These are phyloP conservation scores for Plenodomus biglobosus DNA, from an alignment of 2,329 filamentous ascomycete genomes.

Conservation along the genomic window DNA sequence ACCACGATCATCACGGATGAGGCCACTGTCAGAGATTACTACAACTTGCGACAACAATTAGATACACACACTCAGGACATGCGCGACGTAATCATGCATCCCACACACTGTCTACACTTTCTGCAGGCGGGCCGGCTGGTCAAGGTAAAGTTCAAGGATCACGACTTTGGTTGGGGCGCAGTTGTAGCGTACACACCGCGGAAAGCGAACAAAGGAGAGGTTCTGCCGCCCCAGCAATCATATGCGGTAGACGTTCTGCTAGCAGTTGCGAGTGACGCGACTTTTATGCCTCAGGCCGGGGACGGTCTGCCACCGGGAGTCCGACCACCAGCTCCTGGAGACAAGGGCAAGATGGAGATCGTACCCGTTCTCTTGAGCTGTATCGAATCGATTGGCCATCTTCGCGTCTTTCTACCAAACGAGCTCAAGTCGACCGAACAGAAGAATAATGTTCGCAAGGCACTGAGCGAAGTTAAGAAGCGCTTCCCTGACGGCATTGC, in stretches of 20 bases:
- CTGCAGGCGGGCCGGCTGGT: slow-evolving; percentile 86
- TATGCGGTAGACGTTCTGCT: slow-evolving; percentile 83
- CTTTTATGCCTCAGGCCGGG: slow-evolving; percentile 60
- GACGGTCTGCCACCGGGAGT: slow-evolving; percentile 67
- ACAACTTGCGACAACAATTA: slow-evolving; percentile 82
- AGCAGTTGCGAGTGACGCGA: slow-evolving; percentile 57
- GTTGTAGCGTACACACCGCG: slow-evolving; percentile 73
- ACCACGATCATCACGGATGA: slow-evolving; percentile 81
- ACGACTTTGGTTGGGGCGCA: slow-evolving; percentile 94
- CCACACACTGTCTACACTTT: slow-evolving; percentile 80
- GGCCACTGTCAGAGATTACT: slow-evolving; percentile 88
- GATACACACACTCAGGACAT: slow-evolving; percentile 85
- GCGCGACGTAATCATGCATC: slow-evolving; percentile 87
- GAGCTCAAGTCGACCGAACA: slow-evolving; percentile 70
- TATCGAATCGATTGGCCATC: slow-evolving; percentile 79
- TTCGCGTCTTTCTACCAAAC: slow-evolving; percentile 79
- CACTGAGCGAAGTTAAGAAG: slow-evolving; percentile 75
- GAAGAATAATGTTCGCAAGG: slow-evolving; percentile 66
- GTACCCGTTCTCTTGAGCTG: slow-evolving; percentile 86
- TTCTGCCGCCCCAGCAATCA: slow-evolving; percentile 73
- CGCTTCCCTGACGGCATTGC: slow-evolving; percentile 93
- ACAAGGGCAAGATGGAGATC: slow-evolving; percentile 73
- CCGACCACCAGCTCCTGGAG: slow-evolving; percentile 61
- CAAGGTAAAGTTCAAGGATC: slow-evolving; percentile 74
- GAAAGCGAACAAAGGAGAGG: slow-evolving; percentile 64